Base-by-base conservation (phyloP, 352 stramenopile genomes). In the Lagenidium sp. region DNA sequence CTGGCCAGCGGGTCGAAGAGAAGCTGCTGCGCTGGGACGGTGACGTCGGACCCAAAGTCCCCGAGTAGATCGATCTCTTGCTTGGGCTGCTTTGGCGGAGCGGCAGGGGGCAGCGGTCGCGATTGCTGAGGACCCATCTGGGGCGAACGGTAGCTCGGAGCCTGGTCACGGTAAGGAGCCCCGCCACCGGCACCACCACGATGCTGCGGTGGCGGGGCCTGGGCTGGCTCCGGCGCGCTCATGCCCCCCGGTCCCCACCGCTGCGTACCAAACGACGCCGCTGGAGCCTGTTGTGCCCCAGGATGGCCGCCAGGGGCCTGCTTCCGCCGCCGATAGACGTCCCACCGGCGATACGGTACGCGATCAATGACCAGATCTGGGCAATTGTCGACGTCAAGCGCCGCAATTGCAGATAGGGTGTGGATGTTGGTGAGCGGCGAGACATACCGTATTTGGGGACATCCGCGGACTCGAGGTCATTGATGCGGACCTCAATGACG, bases 401-500 rank as follows among this genome's bases (percentile, higher is more conserved):
- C n/a, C n/a, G n/a, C n/a, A n/a, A n/a, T n/a, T n/a, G n/a, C n/a
- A n/a, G n/a, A n/a, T n/a, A n/a, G n/a, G n/a, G n/a, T n/a, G n/a
- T n/a, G n/a, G n/a, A n/a, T n/a, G n/a, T n/a, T n/a, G n/a, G n/a
- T n/a, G n/a, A n/a, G n/a, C 28, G 8, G 28, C 8, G 15, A 6
- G 1, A 42, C 51, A 21, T 51, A 88, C 76, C 76, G 63, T 93
- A 93, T 76, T 90, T 90, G 29, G 80, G 77, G n/a, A 87, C 63
- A 4, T 89, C 75, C 1, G 29, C 52, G 4, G 68, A 68, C 49
- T 90, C 80, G 26, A 86, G 50, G 36, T 93, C 80, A 39, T 90
- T 89, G 44, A 93, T 93, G 43, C 77, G 80, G 23, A 93, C 75
- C 71, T 93, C 80, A 37, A 93, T 79, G 16, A 69, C 68, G 20